A percentile compares a stretch with the other conserved stretches of the same genome.
These are phyloP conservation scores for Fragosphaeria purpurea DNA, from an alignment of 2,329 filamentous ascomycete species.

Conservation along the genomic window DNA sequence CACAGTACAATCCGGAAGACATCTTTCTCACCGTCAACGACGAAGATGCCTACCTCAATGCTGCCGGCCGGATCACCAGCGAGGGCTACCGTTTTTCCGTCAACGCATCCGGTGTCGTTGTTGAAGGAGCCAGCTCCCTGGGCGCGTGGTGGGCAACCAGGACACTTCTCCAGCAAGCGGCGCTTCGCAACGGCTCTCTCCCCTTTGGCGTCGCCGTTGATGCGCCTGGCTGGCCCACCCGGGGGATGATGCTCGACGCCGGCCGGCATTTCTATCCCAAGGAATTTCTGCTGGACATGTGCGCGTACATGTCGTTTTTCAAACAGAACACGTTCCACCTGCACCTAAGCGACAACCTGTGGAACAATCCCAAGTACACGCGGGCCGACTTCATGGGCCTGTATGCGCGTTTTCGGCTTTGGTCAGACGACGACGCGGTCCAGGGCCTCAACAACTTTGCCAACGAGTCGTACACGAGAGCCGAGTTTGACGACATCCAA, in stretches of 20 bases:
- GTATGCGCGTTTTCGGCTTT: conserved; percentile 45
- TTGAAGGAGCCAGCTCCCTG: conserved; percentile 42
- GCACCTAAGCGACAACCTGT: conserved; percentile 47
- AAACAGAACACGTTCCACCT: conserved; percentile 51
- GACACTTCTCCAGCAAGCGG: conserved; percentile 36
- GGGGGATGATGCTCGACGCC: conserved; percentile 42
- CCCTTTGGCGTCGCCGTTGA: conserved; percentile 34
- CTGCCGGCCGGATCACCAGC: conserved; percentile 33
- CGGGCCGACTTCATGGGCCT: conserved; percentile 36
- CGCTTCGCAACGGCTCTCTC: conserved; percentile 24
- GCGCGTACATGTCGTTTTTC: conserved; percentile 50
- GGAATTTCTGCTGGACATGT: conserved; percentile 45
- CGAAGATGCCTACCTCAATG: conserved; percentile 29
- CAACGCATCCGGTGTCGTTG: conserved; percentile 28
- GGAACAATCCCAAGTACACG: conserved; percentile 39
- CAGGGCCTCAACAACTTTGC: conserved; percentile 36
- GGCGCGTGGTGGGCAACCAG: conserved; percentile 50
- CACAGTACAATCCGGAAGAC: conserved; percentile 16
- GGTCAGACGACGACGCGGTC: conserved; percentile 36
- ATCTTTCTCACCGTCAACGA: conserved; percentile 40
- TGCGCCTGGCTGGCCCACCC: conserved; percentile 38
- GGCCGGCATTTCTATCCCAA: conserved; percentile 47
- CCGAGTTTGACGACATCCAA: conserved; percentile 43
- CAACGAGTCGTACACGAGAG: conserved; percentile 45
- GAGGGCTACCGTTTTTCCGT: conserved; percentile 40